These are phyloP conservation scores for Stachybotrys chartarum DNA, from an alignment of 2,329 filamentous ascomycete genomes.

Conservation along the genomic window DNA sequence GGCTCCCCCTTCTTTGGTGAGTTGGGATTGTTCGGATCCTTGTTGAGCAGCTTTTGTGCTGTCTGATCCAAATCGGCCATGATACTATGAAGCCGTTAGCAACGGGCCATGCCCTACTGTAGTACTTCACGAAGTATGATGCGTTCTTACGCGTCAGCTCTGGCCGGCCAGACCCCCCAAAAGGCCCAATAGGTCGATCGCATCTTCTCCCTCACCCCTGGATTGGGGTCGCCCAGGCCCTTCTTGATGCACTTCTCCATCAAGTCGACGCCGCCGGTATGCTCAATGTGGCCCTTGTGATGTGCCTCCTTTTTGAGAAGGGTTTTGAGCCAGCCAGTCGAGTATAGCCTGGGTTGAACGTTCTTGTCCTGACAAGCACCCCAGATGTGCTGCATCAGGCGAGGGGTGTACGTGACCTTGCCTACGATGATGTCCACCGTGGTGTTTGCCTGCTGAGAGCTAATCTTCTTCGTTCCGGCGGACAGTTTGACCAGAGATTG, in stretches of 20 bases:
- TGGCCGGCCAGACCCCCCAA: constrained; percentile 66
- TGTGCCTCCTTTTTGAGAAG: constrained; percentile 68
- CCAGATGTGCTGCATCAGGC: constrained; percentile 81
- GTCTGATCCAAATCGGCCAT: constrained; percentile 72
- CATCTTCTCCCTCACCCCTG: constrained; percentile 80
- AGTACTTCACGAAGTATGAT: neutral
- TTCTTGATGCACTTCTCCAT: constrained; percentile 87
- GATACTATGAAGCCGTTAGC: constrained; percentile 44
- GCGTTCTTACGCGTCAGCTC: constrained; percentile 60
- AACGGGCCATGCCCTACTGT: constrained; percentile 10
- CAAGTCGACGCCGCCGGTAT: constrained; percentile 72
- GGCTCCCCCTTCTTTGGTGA: constrained; percentile 46
- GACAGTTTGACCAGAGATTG: constrained; percentile 86
- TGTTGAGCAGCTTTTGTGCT: constrained; percentile 72
- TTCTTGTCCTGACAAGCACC: constrained; percentile 88
- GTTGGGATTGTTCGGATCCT: constrained; percentile 76
- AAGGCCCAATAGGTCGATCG: constrained; percentile 84
- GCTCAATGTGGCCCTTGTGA: constrained; percentile 79
- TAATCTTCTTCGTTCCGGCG: constrained; percentile 87
- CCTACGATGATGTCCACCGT: constrained; percentile 77
- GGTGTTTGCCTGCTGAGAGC: constrained; percentile 71
- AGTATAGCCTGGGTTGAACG: constrained; percentile 73
- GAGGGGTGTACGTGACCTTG: constrained; percentile 69
- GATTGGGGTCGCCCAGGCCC: constrained; percentile 82
- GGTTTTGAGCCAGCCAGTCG: constrained; percentile 76